Conservation (phyloP, 2,329 filamentous ascomycete species). For the Paramyrothecium roridum region DNA sequence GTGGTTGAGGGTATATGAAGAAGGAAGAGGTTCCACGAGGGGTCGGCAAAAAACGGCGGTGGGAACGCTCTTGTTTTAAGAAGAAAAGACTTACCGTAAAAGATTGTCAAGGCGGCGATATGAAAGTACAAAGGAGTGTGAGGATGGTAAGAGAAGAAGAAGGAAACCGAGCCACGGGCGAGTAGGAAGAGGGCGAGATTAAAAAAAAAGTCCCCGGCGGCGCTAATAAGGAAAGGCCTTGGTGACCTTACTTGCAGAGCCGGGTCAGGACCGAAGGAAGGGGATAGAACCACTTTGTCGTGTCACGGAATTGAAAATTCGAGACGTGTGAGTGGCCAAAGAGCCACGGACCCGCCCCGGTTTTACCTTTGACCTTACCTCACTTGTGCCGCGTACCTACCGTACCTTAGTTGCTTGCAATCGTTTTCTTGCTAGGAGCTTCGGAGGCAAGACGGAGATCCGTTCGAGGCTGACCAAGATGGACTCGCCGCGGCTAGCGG, state of each 20-base stretch:
- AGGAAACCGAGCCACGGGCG: background rate
- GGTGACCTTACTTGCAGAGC: no score
- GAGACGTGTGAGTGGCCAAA: background rate
- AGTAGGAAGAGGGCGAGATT: slow-evolving; percentile 10
- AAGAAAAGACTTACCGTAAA: background rate
- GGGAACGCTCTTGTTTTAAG: no score
- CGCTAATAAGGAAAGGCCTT: background rate
- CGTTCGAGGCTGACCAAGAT: background rate
- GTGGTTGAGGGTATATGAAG: background rate
- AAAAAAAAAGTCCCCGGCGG: slow-evolving; percentile 4
- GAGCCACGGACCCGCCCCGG: background rate
- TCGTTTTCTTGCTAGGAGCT: background rate
- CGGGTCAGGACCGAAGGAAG: background rate
- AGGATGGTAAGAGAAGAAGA: background rate
- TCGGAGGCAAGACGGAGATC: background rate
- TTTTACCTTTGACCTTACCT: background rate
- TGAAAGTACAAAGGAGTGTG: background rate
- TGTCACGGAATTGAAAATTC: background rate
- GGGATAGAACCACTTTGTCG: background rate
- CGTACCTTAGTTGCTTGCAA: no score
- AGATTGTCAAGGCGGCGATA: background rate
- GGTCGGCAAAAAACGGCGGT: no score
- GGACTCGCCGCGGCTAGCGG: background rate
- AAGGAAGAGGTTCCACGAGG: background rate
- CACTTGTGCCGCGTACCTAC: no score